Evolutionary conservation across 768 basidiomycete species (phyloP).

Genomic region (Podaxis sp.): DNA sequence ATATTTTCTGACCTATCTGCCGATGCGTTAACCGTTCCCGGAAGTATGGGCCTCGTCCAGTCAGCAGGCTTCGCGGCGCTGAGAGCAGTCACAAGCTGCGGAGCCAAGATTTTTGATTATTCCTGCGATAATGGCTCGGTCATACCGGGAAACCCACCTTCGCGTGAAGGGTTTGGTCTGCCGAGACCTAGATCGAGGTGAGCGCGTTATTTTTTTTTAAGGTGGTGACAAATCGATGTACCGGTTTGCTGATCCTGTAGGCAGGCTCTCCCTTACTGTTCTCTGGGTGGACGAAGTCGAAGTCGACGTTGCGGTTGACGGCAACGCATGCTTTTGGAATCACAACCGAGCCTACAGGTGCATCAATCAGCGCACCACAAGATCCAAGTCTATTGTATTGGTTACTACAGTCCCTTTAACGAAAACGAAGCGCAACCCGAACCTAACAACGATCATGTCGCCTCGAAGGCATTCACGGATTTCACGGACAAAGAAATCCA

Average conservation of each 20-base stretch:
- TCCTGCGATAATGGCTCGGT: neutral
- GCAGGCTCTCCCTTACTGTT: constrained; percentile 40
- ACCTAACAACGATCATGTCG: constrained; percentile 54
- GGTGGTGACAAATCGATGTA: constrained; percentile 29
- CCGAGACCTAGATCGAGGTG: constrained; percentile 43
- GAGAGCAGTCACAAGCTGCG: constrained; percentile 48
- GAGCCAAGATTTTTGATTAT: constrained; percentile 14
- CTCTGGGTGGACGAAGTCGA: constrained; percentile 57
- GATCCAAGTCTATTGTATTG: constrained; percentile 58
- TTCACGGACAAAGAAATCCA: constrained; percentile 86
- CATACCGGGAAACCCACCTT: constrained; percentile 38
- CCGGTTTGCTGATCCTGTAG: constrained; percentile 70
- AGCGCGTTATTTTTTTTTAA: constrained; percentile 5
- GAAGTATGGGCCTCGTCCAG: constrained; percentile 37
- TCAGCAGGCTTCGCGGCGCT: constrained; percentile 42
- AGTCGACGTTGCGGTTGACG: constrained; percentile 75
- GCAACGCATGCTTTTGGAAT: constrained; percentile 69
- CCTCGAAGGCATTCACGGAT: constrained; percentile 72
- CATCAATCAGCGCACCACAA: constrained; percentile 68
- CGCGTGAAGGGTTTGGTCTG: constrained; percentile 53
- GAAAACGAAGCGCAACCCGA: constrained; percentile 14
- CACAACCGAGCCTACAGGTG: constrained; percentile 76
- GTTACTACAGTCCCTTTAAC: neutral
- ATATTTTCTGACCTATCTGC: constrained; percentile 63
- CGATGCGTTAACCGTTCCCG: constrained; percentile 66